Percentiles rank a stretch among this genome's conserved stretches.
These are phyloP conservation scores for Monilinia polystroma DNA, from an alignment of 2,329 filamentous ascomycete genomes.

Conservation along the genomic window DNA sequence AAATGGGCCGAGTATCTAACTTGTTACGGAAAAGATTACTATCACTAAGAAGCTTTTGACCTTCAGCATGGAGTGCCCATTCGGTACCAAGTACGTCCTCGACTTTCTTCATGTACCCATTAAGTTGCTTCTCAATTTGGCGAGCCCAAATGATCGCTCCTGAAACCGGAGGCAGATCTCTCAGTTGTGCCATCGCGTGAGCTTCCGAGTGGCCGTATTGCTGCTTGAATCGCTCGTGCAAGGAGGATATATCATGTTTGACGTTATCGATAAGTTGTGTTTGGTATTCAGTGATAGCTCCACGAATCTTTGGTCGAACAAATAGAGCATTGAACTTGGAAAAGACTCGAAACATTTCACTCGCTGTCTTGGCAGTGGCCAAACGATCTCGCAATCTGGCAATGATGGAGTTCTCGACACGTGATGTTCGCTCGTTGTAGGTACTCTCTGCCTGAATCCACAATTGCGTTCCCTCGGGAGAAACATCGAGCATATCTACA, in stretches of 20 bases:
- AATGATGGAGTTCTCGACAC: constrained; percentile 99
- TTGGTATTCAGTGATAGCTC: constrained; percentile 97
- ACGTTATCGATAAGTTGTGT: constrained; percentile 97
- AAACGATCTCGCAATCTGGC: constrained; percentile 87
- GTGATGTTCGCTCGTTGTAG: constrained; percentile 95
- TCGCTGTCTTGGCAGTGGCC: constrained; percentile 93
- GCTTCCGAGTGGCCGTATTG: constrained; percentile 98
- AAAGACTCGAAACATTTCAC: constrained; percentile 99
- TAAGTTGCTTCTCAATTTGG: constrained; percentile 93
- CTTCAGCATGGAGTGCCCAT: constrained; percentile 92
- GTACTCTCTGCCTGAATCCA: constrained; percentile 94
- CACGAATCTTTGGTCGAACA: constrained; percentile 96
- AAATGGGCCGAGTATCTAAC: constrained; percentile 89
- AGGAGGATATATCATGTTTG: constrained; percentile 86
- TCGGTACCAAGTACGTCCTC: constrained; percentile 94
- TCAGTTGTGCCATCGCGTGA: constrained; percentile 95
- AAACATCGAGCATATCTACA: constrained; percentile 91
- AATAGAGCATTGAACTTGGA: constrained; percentile 99
- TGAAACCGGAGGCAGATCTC: constrained; percentile 91
- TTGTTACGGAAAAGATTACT: constrained; percentile 95
- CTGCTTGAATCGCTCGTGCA: constrained; percentile 97
- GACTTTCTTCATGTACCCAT: constrained; percentile 98
- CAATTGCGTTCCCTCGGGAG: constrained; percentile 80
- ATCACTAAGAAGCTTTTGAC: constrained; percentile 88
- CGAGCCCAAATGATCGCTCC: constrained; percentile 97